Conservation (phyloP, 2,329 filamentous ascomycete genomes). For the Aspergillus quadricinctus region DNA sequence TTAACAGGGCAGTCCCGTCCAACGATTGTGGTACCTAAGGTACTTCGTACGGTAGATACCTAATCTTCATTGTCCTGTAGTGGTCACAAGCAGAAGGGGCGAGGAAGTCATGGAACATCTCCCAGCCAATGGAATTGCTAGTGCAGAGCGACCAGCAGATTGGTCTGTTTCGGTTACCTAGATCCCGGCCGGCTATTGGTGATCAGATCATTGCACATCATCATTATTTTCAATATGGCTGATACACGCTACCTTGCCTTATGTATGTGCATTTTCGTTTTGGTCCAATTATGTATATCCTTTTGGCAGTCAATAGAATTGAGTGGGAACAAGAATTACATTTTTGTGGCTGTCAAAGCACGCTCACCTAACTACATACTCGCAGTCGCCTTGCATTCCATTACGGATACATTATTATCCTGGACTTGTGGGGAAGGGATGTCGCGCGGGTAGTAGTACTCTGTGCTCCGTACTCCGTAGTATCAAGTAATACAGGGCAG, state of each 20-base stretch:
- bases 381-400: not conserved
- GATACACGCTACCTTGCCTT: not conserved
- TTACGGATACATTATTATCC: not conserved
- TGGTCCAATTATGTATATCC: not conserved
- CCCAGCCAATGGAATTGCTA: slow-evolving; percentile 7
- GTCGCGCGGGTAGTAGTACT: not conserved
- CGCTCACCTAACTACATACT: not conserved
- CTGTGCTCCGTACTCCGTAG: not conserved
- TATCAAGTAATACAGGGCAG: not conserved
- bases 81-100: not conserved
- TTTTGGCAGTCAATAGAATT: not conserved
- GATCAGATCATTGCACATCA: slow-evolving; percentile 7
- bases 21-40: not conserved
- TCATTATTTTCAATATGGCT: not conserved
- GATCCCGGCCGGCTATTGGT: slow-evolving; percentile 11
- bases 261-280: not conserved
- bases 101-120: not conserved
- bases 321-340: not conserved
- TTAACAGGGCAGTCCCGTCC: not conserved
- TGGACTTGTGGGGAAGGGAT: not conserved
- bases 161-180: slow-evolving; percentile 15
- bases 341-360: not conserved
- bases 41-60: not conserved
- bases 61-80: slow-evolving; percentile 4
- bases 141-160: slow-evolving; percentile 7